Percentiles rank a stretch among this genome's conserved stretches.
Conservation (phyloP, 306 rosid species). For the Begonia masoniana region DNA sequence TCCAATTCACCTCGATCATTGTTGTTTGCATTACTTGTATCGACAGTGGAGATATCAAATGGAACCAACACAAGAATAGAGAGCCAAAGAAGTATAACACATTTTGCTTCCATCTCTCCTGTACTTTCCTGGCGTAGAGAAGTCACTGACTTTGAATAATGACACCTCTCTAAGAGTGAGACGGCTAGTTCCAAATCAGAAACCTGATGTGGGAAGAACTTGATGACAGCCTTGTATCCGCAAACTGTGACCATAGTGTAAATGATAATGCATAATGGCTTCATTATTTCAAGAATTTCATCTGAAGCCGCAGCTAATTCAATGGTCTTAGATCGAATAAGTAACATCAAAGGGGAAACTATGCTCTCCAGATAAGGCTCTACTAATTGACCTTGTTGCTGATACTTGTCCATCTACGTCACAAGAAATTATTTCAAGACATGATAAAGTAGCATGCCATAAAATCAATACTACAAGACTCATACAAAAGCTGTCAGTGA, state of each 20-base stretch:
- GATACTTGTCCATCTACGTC: conserved; percentile 88
- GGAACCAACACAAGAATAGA: conserved; percentile 88
- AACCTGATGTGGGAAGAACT: conserved; percentile 91
- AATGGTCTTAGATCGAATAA: conserved; percentile 52
- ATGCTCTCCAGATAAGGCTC: conserved; percentile 91
- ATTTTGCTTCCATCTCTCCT: conserved; percentile 88
- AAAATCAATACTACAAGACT: neutral
- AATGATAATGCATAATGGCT: conserved; percentile 70
- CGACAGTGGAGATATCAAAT: conserved; percentile 81
- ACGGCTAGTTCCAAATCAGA: conserved; percentile 94
- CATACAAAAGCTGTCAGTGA: neutral
- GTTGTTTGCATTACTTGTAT: conserved; percentile 54
- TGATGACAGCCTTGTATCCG: conserved; percentile 78
- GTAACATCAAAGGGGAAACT: conserved; percentile 67
- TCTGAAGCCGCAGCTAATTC: conserved; percentile 50
- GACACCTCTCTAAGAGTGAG: conserved; percentile 72
- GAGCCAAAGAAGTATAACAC: conserved; percentile 88
- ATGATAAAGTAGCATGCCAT: neutral
- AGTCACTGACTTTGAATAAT: conserved; percentile 34
- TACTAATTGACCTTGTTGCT: conserved; percentile 84
- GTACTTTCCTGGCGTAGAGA: conserved; percentile 74
- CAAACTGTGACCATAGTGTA: conserved; percentile 72
- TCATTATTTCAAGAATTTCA: conserved; percentile 51
- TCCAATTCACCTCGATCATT: conserved; percentile 37
- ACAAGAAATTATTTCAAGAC: conserved; percentile 3